Conservation (phyloP, 1,139 yeast genomes). For the Geotrichum candidum region DNA sequence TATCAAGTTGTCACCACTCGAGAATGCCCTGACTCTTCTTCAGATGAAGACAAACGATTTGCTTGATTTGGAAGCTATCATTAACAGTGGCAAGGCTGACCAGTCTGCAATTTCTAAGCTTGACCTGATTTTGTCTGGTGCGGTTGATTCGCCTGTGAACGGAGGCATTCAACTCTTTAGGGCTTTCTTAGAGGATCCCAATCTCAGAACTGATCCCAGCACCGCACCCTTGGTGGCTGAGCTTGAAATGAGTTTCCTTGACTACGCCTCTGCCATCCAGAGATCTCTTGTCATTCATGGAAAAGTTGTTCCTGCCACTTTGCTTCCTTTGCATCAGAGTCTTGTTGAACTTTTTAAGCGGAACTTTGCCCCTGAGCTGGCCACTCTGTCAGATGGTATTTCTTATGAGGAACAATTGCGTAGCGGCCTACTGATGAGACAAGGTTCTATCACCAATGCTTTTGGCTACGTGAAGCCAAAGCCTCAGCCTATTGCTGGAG, state of each 20-base stretch:
- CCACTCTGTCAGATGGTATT: constrained; percentile 30
- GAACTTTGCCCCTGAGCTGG: constrained; percentile 67
- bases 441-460: neutral
- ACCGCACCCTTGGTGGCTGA: constrained; percentile 41
- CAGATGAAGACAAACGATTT: constrained; percentile 66
- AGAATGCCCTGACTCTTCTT: constrained; percentile 69
- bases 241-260: constrained; percentile 59
- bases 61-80: constrained; percentile 59
- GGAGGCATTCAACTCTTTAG: constrained; percentile 88
- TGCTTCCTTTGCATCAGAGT: constrained; percentile 60
- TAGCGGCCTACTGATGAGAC: neutral
- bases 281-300: constrained; percentile 67
- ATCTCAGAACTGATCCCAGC: constrained; percentile 35
- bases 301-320: constrained; percentile 49
- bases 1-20: constrained; percentile 67
- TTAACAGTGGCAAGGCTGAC: constrained; percentile 45
- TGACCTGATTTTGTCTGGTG: constrained; percentile 75
- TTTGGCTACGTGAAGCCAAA: neutral
- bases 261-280: constrained; percentile 58
- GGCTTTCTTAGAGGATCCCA: constrained; percentile 50
- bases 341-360: constrained; percentile 57
- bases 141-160: constrained; percentile 87
- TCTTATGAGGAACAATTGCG: constrained; percentile 12
- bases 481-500: neutral
- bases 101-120: constrained; percentile 47